Conservation (phyloP, 2,329 filamentous ascomycete genomes). For the Ceratocystiopsis brevicomis region DNA sequence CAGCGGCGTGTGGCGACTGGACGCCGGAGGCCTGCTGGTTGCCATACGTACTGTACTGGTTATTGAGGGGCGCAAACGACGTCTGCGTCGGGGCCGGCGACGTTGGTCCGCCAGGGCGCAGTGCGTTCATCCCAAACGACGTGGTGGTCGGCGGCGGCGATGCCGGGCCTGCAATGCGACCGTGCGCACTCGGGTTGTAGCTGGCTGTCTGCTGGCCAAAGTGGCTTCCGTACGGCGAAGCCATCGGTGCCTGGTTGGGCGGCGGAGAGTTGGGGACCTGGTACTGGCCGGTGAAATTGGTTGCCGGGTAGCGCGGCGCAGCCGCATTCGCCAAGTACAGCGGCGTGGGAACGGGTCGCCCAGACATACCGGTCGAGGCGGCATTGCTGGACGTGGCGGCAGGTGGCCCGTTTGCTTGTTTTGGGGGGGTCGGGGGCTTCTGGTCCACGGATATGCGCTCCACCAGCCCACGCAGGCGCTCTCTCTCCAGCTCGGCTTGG, state of each 20-base stretch:
- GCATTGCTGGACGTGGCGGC: background rate
- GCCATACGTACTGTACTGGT: constrained; percentile 29
- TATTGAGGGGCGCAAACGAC: constrained; percentile 27
- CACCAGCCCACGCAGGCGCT: constrained; percentile 77
- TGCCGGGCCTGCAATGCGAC: constrained; percentile 35
- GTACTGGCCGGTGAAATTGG: constrained; percentile 37
- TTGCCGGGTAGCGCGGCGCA: constrained; percentile 30
- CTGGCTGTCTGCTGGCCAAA: constrained; percentile 25
- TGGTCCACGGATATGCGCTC: constrained; percentile 77
- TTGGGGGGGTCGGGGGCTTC: constrained; percentile 13
- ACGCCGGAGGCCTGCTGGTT: constrained; percentile 23
- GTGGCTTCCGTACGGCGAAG: constrained; percentile 14
- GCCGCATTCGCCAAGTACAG: constrained; percentile 18
- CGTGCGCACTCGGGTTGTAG: constrained; percentile 41
- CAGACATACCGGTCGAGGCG: constrained; percentile 11
- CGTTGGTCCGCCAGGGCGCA: constrained; percentile 17
- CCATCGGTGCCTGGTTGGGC: constrained; percentile 23
- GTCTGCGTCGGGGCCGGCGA: constrained; percentile 47
- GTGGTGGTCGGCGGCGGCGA: constrained; percentile 22
- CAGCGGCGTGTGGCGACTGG: constrained; percentile 20
- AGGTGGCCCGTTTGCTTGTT: background rate
- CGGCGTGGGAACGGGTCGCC: constrained; percentile 17
- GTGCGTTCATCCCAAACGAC: constrained; percentile 16
- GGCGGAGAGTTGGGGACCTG: constrained; percentile 39
- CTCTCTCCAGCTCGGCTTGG: constrained; percentile 65